Evolutionary conservation across 106 monocot genomes (phyloP).

Genomic region (Allium cepa): DNA sequence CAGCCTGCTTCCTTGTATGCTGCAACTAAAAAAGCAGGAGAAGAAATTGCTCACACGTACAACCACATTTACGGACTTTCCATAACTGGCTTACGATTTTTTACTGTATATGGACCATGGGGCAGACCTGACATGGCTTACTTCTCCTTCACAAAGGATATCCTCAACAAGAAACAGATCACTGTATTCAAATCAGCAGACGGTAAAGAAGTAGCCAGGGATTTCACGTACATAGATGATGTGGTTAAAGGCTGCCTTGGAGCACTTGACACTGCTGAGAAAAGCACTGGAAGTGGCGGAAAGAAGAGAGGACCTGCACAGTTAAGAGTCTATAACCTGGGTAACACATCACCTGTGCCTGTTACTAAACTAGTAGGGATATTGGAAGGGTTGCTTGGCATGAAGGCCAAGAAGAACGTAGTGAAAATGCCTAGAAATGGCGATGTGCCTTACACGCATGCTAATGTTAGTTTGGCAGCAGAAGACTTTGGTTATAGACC

Average conservation of each 20-base stretch:
- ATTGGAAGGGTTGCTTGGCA: slow-evolving; percentile 40
- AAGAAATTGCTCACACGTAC: slow-evolving; percentile 56
- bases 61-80: slow-evolving; percentile 95
- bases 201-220: slow-evolving; percentile 14
- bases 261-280: slow-evolving; percentile 16
- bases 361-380: slow-evolving; percentile 41
- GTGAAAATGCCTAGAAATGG: slow-evolving; percentile 61
- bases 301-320: slow-evolving; percentile 53
- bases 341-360: slow-evolving; percentile 58
- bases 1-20: slow-evolving; percentile 64
- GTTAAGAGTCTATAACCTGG: slow-evolving; percentile 46
- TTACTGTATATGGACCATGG: slow-evolving; percentile 85
- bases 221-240: slow-evolving; percentile 28
- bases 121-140: slow-evolving; percentile 84
- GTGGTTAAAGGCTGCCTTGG: slow-evolving; percentile 20
- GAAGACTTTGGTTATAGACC: slow-evolving; percentile 54
- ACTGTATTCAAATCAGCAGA: slow-evolving; percentile 15
- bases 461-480: slow-evolving; percentile 55
- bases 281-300: slow-evolving; percentile 29
- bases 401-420: slow-evolving; percentile 52
- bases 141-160: slow-evolving; percentile 49
- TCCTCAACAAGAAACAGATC: slow-evolving; percentile 28
- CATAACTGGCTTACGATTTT: slow-evolving; percentile 72
- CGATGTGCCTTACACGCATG: slow-evolving; percentile 68
- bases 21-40: slow-evolving; percentile 71